Evolutionary conservation across 225 moss, liverwort and hornwort genomes (phyloP).

Genomic region (Climacium dendroides): DNA sequence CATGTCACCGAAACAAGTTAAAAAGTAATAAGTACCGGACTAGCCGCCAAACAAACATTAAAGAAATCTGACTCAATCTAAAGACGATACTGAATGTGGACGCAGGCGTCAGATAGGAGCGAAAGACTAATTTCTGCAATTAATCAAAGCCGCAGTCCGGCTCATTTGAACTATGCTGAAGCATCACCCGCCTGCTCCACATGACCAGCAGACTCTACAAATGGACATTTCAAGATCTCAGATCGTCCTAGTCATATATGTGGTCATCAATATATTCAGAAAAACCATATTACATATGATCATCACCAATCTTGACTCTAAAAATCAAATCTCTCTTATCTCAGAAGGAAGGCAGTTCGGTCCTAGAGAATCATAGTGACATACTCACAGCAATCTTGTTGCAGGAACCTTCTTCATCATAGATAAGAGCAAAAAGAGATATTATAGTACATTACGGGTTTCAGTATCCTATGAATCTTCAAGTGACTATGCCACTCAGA

Average conservation of each 20-base stretch:
- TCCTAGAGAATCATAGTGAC: conserved; percentile 11
- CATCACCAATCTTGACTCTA: neutral
- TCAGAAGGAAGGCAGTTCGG: conserved; percentile 40
- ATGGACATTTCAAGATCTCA: neutral
- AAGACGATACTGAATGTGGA: neutral
- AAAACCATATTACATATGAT: neutral
- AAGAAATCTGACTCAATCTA: fast-evolving
- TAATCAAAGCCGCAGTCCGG: conserved; percentile 28
- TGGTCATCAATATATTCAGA: neutral
- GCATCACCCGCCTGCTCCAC: conserved; percentile 11
- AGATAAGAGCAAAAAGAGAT: neutral
- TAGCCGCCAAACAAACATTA: too few species aligned
- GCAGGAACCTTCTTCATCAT: conserved; percentile 27
- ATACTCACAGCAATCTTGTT: conserved; percentile 20
- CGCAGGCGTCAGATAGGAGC: conserved; percentile 40
- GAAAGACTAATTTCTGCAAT: conserved; percentile 36
- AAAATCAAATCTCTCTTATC: neutral
- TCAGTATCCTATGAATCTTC: conserved; percentile 26
- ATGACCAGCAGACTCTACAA: fast-evolving
- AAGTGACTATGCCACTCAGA: conserved; percentile 14
- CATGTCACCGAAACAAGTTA: too few species aligned
- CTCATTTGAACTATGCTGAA: conserved; percentile 26
- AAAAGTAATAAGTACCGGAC: too few species aligned
- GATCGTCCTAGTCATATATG: conserved; percentile 21
- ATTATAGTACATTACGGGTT: neutral